Base-by-base conservation (phyloP, 768 basidiomycete genomes). In the Gloeostereum incarnatum region DNA sequence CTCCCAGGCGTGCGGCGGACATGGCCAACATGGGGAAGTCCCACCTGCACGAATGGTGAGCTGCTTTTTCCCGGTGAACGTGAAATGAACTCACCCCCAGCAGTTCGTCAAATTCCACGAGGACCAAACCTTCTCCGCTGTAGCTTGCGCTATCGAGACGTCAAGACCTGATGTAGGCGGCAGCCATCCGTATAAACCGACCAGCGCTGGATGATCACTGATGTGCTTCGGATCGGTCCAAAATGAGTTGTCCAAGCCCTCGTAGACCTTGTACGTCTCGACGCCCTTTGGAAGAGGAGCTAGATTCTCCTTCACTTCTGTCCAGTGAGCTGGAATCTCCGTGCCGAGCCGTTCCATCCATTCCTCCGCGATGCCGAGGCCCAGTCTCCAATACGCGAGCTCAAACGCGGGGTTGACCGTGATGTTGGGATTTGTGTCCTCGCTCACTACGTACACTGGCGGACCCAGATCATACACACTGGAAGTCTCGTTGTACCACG, bases 21-120 rank as follows among this genome's bases (percentile, higher is more conserved):
- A 78, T 75, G 0, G 75, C 75, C 2, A 77, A 65, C 68, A 76
- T 70, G 0, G 73, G 72, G 45, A 75, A 77, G 49, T 77, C 76
- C 76, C 75, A 78, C 24, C 73, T 73, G 42, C 26, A 20, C 5
- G 24, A 25, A 31, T 19, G 21, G 18, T 16, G 19, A 16, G 9
- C 9, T 11, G 5, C 10, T n/a, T 6, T 22, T 11, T 6, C 6
- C 13, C 10, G n/a, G 16, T 8, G 1, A 17, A 27, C 9, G 22
- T 20, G 27, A 14, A 26, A 25, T 31, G 20, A 16, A 49, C 68
- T 49, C 42, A 71, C 67, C 71, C 71, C 71, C 71, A 75, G 41
- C 63, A 66, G 41, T 71, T 66, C 6, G 65, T 65, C 23, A 67
- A 57, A 43, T 75, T 77, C 75, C 76, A 78, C 35, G 58, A 53